A percentile compares a stretch with the other conserved stretches of the same genome.
phyloP scores from a whole-genome alignment of 2,329 filamentous ascomycete genomes.

The Penicillium janthinellum region DNA sequence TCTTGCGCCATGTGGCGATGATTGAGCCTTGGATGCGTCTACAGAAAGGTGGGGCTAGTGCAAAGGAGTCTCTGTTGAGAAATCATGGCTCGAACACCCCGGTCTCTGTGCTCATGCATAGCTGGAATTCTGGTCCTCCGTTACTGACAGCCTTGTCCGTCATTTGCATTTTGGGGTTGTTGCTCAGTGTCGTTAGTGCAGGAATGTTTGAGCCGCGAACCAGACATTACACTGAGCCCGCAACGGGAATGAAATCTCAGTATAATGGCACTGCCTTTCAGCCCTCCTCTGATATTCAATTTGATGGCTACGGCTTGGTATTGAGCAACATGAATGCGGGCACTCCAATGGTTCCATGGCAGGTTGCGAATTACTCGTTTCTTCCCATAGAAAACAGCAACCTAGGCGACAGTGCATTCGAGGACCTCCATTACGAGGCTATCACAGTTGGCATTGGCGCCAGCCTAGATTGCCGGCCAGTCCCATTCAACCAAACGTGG shows the following conservation, averaged over 20 bases:
- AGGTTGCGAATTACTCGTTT: neutral
- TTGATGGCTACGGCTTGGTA: neutral
- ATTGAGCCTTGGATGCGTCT: neutral
- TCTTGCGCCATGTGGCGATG: neutral
- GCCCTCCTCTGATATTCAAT: neutral
- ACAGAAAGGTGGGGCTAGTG: neutral
- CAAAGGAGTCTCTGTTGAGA: neutral
- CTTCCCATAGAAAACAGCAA: neutral
- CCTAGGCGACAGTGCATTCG: neutral
- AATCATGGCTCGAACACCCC: neutral
- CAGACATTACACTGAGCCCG: neutral
- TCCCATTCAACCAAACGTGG: neutral
- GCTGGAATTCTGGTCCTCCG: neutral
- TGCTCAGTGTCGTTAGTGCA: neutral
- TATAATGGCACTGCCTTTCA: neutral
- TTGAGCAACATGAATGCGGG: neutral
- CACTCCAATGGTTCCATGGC: neutral
- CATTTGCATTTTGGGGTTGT: neutral
- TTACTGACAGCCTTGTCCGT: neutral
- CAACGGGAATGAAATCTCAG: neutral
- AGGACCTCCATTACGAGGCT: neutral
- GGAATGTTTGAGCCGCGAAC: neutral
- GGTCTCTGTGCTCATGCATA: neutral
- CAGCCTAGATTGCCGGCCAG: neutral
- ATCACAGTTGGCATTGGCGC: neutral